Evolutionary conservation across 352 stramenopile species (phyloP).

Genomic region (Phytophthora pisi): DNA sequence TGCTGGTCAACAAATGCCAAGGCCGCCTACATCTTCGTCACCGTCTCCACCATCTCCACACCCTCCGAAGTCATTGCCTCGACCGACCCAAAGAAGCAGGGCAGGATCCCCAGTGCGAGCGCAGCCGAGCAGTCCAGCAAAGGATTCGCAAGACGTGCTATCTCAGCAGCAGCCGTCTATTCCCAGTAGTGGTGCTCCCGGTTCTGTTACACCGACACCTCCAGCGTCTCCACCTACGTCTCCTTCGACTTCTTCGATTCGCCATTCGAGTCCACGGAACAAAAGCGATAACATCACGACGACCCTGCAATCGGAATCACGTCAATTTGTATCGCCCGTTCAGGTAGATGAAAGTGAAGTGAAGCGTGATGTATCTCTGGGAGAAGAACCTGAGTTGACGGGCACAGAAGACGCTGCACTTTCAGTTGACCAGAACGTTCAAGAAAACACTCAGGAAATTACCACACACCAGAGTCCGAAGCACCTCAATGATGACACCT

Average conservation of each 20-base stretch:
- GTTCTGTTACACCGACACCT: slow-evolving; percentile 7
- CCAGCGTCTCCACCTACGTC: slow-evolving; percentile 1
- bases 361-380: background rate
- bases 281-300: slow-evolving; percentile 9
- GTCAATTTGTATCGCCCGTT: background rate
- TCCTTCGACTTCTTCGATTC: slow-evolving; percentile 11
- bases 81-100: slow-evolving; percentile 14
- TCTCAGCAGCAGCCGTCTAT: background rate
- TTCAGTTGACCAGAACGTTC: background rate
- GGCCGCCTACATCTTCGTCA: background rate
- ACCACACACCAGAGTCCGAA: slow-evolving; percentile 3
- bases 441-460: background rate
- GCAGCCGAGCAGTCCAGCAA: slow-evolving; percentile 6
- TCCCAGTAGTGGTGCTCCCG: background rate
- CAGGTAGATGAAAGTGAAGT: slow-evolving; percentile 6
- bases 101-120: slow-evolving; percentile 15
- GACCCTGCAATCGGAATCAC: background rate
- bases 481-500: background rate
- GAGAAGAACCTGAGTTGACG: slow-evolving; percentile 12
- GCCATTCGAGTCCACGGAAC: slow-evolving; percentile 9
- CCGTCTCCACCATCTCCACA: slow-evolving; percentile 6
- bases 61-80: slow-evolving; percentile 7
- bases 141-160: slow-evolving; percentile 1
- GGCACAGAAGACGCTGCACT: slow-evolving; percentile 2
- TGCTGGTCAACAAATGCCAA: slow-evolving; percentile 3